Evolutionary conservation across 1,284 basidiomycete genomes (phyloP).

Genomic region (Inonotus obliquus): DNA sequence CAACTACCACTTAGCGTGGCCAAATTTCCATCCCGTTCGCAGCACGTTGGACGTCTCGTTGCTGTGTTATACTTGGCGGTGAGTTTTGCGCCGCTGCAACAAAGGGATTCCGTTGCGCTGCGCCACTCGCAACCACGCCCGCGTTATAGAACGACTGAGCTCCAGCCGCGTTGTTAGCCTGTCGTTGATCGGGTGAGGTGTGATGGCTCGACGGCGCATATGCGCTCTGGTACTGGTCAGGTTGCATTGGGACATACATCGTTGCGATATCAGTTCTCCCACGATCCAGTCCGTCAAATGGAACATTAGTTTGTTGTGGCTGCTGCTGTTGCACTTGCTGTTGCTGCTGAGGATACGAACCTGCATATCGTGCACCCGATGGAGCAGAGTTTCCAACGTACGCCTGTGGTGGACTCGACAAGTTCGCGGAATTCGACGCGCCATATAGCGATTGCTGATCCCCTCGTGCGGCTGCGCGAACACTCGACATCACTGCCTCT

Average conservation of each 20-base stretch:
- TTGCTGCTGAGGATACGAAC: constrained; percentile 40
- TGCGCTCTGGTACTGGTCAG: constrained; percentile 58
- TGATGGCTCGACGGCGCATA: constrained; percentile 39
- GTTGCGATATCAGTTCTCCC: constrained; percentile 55
- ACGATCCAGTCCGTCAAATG: constrained; percentile 58
- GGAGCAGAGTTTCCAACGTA: constrained; percentile 50
- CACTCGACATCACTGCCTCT: constrained; percentile 70
- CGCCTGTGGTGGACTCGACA: constrained; percentile 69
- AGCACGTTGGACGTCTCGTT: constrained; percentile 47
- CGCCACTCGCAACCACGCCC: constrained; percentile 50
- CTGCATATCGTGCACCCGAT: constrained; percentile 52
- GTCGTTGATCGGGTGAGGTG: constrained; percentile 32
- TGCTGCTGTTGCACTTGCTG: constrained; percentile 22
- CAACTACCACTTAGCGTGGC: constrained; percentile 45
- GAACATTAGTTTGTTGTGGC: constrained; percentile 31
- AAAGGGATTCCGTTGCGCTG: constrained; percentile 59
- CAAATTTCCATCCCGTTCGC: constrained; percentile 70
- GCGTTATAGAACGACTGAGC: constrained; percentile 66
- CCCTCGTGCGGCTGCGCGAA: constrained; percentile 58
- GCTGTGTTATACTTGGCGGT: constrained; percentile 37
- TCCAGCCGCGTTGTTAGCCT: constrained; percentile 38
- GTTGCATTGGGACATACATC: constrained; percentile 74
- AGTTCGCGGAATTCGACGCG: constrained; percentile 40
- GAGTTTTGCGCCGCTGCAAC: constrained; percentile 19
- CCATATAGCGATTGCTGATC: constrained; percentile 45